Base-by-base conservation (phyloP, 2,329 filamentous ascomycete species). In the Colletotrichum sp. region DNA sequence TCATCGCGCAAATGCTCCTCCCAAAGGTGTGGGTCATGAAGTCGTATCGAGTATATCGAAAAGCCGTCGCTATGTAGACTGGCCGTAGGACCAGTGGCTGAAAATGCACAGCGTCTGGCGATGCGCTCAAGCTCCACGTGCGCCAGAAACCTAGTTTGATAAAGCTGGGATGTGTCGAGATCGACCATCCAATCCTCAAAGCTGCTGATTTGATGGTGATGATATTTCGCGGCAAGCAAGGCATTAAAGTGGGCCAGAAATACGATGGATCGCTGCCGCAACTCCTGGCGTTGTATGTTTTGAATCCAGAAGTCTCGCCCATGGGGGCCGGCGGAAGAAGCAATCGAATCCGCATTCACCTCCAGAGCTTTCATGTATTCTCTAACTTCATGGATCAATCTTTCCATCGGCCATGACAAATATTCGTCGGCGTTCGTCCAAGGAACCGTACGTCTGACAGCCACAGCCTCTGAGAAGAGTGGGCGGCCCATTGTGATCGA, bases 351-450 rank as follows among this genome's bases (percentile, higher is more conserved):
- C 4, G 16, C 18, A 12, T 43, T 43, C 18, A 12, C 9, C 39
- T 48, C 39, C 9, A 48, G 5, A 1, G 39, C 39, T 48, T 48
- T 48, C 1, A 0, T 18, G 18, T 18, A n/a, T 48, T n/a, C 39
- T n/a, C 2, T 0, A 1, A n/a, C 5, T n/a, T n/a, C 5, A 7
- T n/a, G 9, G 8, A 3, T 0, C 9, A 48, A 48, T 4, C 3
- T 48, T 48, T 48, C 4, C 18, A n/a, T 3, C 0, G 39, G 4
- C 39, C 39, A 48, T 48, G 8, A 12, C 0, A 0, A 6, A 12
- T 48, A 48, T 48, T 48, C 18, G 0, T 52, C 43, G 12, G 43
- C 43, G n/a, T 21, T 52, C 12, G 18, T 52, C 43, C n/a, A 52
- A 52, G 43, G n/a, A 1, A 52, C 43, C 43, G 43, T 52, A 21